These are phyloP conservation scores for Waitea zeae DNA, from an alignment of 1,284 basidiomycete species.

Conservation along the genomic window DNA sequence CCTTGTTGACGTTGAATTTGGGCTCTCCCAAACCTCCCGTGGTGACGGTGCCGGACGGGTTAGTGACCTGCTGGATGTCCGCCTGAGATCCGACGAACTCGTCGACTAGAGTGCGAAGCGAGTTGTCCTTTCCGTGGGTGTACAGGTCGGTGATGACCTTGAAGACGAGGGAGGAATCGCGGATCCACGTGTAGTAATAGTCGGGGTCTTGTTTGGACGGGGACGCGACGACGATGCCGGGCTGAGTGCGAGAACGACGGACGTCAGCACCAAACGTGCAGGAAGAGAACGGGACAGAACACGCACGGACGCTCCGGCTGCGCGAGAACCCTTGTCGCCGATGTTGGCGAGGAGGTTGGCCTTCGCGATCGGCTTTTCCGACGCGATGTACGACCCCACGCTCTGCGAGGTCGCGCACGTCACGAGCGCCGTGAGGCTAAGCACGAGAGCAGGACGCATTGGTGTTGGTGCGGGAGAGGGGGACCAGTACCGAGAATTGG, in stretches of 20 bases:
- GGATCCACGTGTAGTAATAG: slow-evolving; percentile 21
- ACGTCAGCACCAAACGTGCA: no score
- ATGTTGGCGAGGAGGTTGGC: slow-evolving; percentile 47
- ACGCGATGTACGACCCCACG: no score
- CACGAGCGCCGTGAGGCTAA: no score
- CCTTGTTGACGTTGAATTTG: slow-evolving; percentile 30
- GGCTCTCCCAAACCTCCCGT: slow-evolving; percentile 29
- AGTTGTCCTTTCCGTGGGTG: slow-evolving; percentile 14
- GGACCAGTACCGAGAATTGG: no score
- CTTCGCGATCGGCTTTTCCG: slow-evolving; percentile 37
- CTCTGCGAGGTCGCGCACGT: no score
- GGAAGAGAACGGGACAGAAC: slow-evolving; percentile 9
- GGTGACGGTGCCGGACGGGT: slow-evolving; percentile 22
- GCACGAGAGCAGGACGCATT: no score
- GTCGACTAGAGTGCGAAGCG: slow-evolving; percentile 14
- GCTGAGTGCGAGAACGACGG: slow-evolving; percentile 9
- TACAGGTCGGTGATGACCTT: slow-evolving; percentile 21
- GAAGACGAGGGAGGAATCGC: slow-evolving; percentile 24
- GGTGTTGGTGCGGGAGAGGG: no score
- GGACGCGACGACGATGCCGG: slow-evolving; percentile 21
- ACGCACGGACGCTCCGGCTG: slow-evolving; percentile 25
- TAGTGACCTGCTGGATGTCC: slow-evolving; percentile 19
- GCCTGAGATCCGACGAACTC: slow-evolving; percentile 13
- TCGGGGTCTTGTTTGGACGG: slow-evolving; percentile 19
- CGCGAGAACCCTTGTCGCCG: slow-evolving; percentile 33